These are phyloP conservation scores for Hermanozyma aechmeae DNA, from an alignment of 805 yeast species.

Conservation along the genomic window DNA sequence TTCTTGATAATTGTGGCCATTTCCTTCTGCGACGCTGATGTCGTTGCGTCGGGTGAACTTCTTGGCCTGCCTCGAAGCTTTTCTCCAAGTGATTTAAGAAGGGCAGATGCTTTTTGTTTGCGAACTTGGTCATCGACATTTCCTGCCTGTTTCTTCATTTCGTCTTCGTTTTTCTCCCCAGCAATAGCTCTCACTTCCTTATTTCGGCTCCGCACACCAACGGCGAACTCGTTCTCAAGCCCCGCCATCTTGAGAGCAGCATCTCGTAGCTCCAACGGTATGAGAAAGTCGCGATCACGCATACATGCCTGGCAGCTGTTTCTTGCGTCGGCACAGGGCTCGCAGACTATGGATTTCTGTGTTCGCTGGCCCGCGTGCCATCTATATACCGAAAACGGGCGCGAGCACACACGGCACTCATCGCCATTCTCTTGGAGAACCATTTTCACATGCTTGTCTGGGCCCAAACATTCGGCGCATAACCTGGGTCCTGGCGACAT, in stretches of 20 bases:
- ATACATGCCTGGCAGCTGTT: conserved; percentile 87
- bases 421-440: conserved; percentile 60
- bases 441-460: conserved; percentile 59
- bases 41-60: no score
- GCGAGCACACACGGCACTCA: conserved; percentile 78
- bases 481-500: no score
- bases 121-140: conserved; percentile 7
- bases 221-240: conserved; percentile 9
- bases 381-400: conserved; percentile 73
- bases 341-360: conserved; percentile 63
- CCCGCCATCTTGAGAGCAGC: conserved; percentile 71
- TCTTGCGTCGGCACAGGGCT: conserved; percentile 66
- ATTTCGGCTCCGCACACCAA: conserved; percentile 16
- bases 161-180: conserved; percentile 43
- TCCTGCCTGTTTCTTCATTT: conserved; percentile 22
- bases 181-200: conserved; percentile 29
- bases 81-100: conserved; percentile 42
- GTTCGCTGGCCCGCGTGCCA: conserved; percentile 49
- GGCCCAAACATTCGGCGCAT: conserved; percentile 69
- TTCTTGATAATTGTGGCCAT: conserved; percentile 36
- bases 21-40: conserved; percentile 19
- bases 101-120: conserved; percentile 37
- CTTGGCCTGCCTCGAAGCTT: no score
- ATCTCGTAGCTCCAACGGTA: conserved; percentile 74
- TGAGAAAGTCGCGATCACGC: conserved; percentile 70